Percentiles rank a stretch among this genome's conserved stretches.
Evolutionary conservation across 371 early-diverging fungal species (phyloP).

Genomic region (Coemansia sp.): DNA sequence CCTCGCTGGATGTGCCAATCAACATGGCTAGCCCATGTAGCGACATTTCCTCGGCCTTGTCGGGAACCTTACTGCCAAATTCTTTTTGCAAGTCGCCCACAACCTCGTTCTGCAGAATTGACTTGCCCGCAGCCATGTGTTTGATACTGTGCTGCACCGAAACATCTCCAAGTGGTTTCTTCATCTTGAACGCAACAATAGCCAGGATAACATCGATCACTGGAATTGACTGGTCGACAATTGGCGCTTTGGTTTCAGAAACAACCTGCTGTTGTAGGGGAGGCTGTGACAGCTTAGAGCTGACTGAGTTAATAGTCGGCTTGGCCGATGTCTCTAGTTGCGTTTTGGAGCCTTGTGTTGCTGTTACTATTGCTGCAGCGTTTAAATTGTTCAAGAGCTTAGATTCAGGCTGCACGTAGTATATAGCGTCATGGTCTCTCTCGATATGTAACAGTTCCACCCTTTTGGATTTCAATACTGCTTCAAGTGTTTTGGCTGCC

Average conservation of each 20-base stretch:
- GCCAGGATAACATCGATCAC: constrained; percentile 75
- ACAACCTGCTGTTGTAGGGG: background rate
- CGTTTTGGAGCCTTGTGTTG: background rate
- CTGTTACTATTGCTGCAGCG: background rate
- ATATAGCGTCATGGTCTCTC: constrained; percentile 16
- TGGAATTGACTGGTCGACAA: constrained; percentile 67
- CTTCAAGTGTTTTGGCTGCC: constrained; percentile 77
- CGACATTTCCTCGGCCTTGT: constrained; percentile 88
- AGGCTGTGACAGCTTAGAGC: background rate
- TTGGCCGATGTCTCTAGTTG: background rate
- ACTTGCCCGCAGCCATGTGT: constrained; percentile 91
- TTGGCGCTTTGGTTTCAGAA: background rate
- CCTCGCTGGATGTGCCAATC: constrained; percentile 65
- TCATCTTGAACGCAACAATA: constrained; percentile 85
- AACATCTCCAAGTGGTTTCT: constrained; percentile 74
- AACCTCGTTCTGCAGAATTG: constrained; percentile 94
- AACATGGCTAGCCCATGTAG: constrained; percentile 75
- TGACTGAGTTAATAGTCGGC: constrained; percentile 29
- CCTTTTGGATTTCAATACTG: background rate
- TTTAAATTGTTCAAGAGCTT: background rate
- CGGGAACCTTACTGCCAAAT: constrained; percentile 80
- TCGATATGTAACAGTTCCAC: constrained; percentile 12
- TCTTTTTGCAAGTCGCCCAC: constrained; percentile 94
- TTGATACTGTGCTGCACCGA: constrained; percentile 90
- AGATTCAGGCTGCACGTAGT: constrained; percentile 3